Percentiles rank a stretch among this genome's conserved stretches.
Conservation (phyloP, 2,329 filamentous ascomycete genomes). For the Talaromyces sp. region DNA sequence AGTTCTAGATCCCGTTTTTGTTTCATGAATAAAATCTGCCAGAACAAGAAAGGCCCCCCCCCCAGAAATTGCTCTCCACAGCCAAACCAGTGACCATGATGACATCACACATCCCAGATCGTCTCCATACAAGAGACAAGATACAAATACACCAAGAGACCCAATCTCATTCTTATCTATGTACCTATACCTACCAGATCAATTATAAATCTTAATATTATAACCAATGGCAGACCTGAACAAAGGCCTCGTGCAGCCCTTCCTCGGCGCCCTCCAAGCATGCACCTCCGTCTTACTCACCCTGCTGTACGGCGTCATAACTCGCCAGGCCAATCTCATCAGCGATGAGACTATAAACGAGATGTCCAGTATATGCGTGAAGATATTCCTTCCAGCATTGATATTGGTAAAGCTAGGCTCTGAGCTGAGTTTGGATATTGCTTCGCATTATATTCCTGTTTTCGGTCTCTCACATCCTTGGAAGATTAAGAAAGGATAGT, state of each 20-base stretch:
- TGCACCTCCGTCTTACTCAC: conserved; percentile 56
- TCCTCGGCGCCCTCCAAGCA: conserved; percentile 56
- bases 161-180: not conserved
- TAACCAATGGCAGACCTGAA: conserved; percentile 2
- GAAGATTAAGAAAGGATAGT: not conserved
- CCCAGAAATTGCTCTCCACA: not conserved
- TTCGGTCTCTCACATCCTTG: conserved; percentile 34
- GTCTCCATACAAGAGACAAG: too few relatives aligned
- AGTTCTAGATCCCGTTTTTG: not conserved
- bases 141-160: not conserved
- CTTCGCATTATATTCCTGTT: conserved; percentile 50
- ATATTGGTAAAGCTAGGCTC: conserved; percentile 55
- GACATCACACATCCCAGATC: conserved; percentile 2
- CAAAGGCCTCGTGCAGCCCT: conserved; percentile 33
- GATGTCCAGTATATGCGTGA: conserved; percentile 54
- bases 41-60: not conserved
- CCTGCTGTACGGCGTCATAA: conserved; percentile 53
- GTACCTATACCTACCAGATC: not conserved
- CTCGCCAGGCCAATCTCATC: conserved; percentile 52
- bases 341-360: conserved; percentile 51
- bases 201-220: not conserved
- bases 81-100: conserved; percentile 16
- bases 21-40: not conserved
- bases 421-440: conserved; percentile 51
- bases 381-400: conserved; percentile 55